Percentiles rank a stretch among this genome's conserved stretches.
Conservation (phyloP, 371 early-diverging fungal genomes). For the Lichtheimia hyalospora region DNA sequence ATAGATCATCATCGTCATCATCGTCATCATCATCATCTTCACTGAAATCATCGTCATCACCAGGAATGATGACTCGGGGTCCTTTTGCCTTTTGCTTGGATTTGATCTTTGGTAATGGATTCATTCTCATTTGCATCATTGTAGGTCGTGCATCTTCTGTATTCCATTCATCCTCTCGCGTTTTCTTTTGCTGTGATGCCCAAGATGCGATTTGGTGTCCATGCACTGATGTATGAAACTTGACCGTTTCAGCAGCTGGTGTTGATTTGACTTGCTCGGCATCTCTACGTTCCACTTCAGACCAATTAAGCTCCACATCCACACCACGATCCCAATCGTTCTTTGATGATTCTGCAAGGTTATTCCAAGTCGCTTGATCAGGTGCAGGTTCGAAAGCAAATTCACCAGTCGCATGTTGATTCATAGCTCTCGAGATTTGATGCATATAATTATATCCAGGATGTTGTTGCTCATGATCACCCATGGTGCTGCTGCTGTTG, state of each 20-base stretch:
- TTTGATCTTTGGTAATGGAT: constrained; percentile 20
- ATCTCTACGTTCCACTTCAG: constrained; percentile 2
- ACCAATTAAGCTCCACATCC: constrained; percentile 18
- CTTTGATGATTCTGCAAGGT: constrained; percentile 15
- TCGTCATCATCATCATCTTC: constrained; percentile 10
- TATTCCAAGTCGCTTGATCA: constrained; percentile 21
- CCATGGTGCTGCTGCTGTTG: neutral
- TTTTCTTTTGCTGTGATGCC: neutral
- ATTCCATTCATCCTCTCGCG: constrained; percentile 23
- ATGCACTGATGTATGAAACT: constrained; percentile 10
- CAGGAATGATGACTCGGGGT: constrained; percentile 20
- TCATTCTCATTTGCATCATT: constrained; percentile 34
- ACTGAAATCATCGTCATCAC: constrained; percentile 4
- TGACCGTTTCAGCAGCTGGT: neutral
- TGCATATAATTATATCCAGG: neutral
- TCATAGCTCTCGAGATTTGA: neutral
- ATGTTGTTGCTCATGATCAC: neutral
- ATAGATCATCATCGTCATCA: constrained; percentile 2
- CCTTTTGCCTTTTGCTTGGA: constrained; percentile 19
- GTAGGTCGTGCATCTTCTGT: constrained; percentile 22
- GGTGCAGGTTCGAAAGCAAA: constrained; percentile 15
- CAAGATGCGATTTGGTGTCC: neutral
- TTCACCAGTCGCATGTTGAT: constrained; percentile 12
- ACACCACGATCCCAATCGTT: constrained; percentile 18
- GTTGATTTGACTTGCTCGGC: neutral